A percentile compares a stretch with the other conserved stretches of the same genome.
phyloP scores from a whole-genome alignment of 306 rosid species.

The Vigna radiata region DNA sequence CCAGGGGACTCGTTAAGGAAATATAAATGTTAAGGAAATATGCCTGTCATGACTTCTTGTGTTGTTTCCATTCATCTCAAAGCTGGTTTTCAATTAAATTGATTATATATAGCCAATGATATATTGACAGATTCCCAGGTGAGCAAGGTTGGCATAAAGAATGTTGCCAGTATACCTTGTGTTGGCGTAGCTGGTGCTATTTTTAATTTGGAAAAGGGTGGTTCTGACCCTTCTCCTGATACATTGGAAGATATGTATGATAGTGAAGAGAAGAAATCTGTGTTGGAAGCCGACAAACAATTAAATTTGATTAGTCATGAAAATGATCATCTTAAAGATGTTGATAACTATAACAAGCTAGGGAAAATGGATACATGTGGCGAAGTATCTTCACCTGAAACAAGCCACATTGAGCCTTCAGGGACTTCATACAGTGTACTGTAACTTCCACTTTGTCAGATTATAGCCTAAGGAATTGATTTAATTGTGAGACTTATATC shows the following conservation, averaged over 20 bases:
- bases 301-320: slow-evolving; percentile 47
- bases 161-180: slow-evolving; percentile 48
- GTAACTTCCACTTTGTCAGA: slow-evolving; percentile 41
- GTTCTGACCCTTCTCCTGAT: slow-evolving; percentile 39
- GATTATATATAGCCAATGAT: slow-evolving; percentile 19
- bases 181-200: slow-evolving; percentile 52
- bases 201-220: slow-evolving; percentile 48
- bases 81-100: slow-evolving; percentile 30
- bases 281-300: slow-evolving; percentile 42
- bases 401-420: slow-evolving; percentile 51
- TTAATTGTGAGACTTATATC: slow-evolving; percentile 24
- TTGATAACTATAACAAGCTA: slow-evolving; percentile 39
- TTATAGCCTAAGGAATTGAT: slow-evolving; percentile 29
- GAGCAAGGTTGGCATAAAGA: slow-evolving; percentile 45
- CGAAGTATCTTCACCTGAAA: slow-evolving; percentile 47
- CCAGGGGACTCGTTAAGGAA: not conserved
- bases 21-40: no score
- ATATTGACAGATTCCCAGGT: slow-evolving; percentile 54
- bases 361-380: slow-evolving; percentile 49
- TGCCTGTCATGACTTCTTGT: slow-evolving; percentile 15
- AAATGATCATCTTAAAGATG: slow-evolving; percentile 44
- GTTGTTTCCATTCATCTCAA: slow-evolving; percentile 19
- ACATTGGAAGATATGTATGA: slow-evolving; percentile 47
- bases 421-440: slow-evolving; percentile 66
- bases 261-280: slow-evolving; percentile 44